A percentile compares a stretch with the other conserved stretches of the same genome.
These are phyloP conservation scores for Xylariaceae sp. DNA, from an alignment of 2,329 filamentous ascomycete genomes.

Conservation along the genomic window DNA sequence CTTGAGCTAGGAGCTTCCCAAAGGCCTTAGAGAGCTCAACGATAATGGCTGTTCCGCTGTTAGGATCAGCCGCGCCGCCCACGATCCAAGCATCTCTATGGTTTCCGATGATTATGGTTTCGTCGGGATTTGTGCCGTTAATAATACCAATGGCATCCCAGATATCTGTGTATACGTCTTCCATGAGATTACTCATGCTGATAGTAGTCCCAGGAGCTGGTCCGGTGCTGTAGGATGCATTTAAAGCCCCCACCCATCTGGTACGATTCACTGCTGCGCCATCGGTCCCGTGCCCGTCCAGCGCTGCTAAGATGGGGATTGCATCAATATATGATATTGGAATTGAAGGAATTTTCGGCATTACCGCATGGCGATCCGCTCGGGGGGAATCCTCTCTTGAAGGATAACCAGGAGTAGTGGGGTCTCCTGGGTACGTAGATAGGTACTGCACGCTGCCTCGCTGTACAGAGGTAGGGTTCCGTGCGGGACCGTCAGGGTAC, in stretches of 20 bases:
- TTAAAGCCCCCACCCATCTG: constrained; percentile 61
- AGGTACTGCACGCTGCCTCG: constrained; percentile 78
- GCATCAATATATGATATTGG: constrained; percentile 81
- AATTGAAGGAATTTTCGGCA: constrained; percentile 78
- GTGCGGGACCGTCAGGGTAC: constrained; percentile 78
- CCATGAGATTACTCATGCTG: constrained; percentile 71
- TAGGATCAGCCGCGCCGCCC: constrained; percentile 84
- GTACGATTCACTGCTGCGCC: constrained; percentile 67
- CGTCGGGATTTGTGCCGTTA: constrained; percentile 76
- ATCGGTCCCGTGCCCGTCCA: constrained; percentile 77
- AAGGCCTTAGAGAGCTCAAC: constrained; percentile 78
- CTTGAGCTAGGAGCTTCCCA: constrained; percentile 69
- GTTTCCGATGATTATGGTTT: constrained; percentile 80
- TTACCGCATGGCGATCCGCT: constrained; percentile 64
- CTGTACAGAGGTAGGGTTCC: constrained; percentile 79
- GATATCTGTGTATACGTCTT: constrained; percentile 71
- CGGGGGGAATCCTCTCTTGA: constrained; percentile 75
- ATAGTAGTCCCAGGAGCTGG: constrained; percentile 62
- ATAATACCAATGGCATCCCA: constrained; percentile 84
- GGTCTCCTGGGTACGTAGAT: constrained; percentile 66
- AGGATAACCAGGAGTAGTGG: constrained; percentile 83
- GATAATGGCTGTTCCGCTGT: constrained; percentile 77
- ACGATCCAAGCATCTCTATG: constrained; percentile 85
- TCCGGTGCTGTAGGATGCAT: constrained; percentile 51
- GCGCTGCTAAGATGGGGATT: constrained; percentile 74